Conservation (phyloP, 495 filamentous ascomycete genomes). For the Penicillium parvum region DNA sequence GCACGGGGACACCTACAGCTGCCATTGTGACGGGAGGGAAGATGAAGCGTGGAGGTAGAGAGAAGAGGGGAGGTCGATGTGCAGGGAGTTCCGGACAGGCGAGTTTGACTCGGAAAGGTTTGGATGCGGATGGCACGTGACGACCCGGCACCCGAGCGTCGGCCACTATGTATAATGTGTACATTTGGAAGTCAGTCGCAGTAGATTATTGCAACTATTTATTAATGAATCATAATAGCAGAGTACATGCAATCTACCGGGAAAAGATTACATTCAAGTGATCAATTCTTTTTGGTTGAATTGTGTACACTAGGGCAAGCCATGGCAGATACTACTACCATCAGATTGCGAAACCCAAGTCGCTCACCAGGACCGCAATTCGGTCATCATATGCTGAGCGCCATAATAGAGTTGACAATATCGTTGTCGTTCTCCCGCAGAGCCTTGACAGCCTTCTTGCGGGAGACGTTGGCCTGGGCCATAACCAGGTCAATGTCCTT, state of each 20-base stretch:
- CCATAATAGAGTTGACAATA: conserved; percentile 99
- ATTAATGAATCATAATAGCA: background rate
- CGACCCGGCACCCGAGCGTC: conserved; percentile 33
- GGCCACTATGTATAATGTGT: conserved; percentile 1
- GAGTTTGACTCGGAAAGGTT: conserved; percentile 46
- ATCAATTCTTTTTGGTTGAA: conserved; percentile 40
- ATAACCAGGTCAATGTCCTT: conserved; percentile 99
- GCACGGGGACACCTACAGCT: conserved; percentile 71
- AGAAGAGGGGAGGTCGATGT: conserved; percentile 36
- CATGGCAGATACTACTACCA: conserved; percentile 22
- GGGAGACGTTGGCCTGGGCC: conserved; percentile 91
- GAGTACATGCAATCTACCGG: background rate
- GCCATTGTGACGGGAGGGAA: conserved; percentile 67
- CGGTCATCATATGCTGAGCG: conserved; percentile 78
- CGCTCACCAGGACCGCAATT: conserved; percentile 21
- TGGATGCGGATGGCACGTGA: conserved; percentile 45
- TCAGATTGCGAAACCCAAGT: conserved; percentile 31
- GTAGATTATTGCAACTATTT: no score
- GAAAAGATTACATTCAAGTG: conserved; percentile 12
- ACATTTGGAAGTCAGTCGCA: background rate
- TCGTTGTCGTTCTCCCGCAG: conserved; percentile 99
- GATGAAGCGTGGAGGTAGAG: conserved; percentile 36
- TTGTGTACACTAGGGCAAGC: conserved; percentile 40
- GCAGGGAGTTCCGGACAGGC: conserved; percentile 39
- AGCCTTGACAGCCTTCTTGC: conserved; percentile 98